These are phyloP conservation scores for Penicillium paxilli DNA, from an alignment of 495 filamentous ascomycete species.

Conservation along the genomic window DNA sequence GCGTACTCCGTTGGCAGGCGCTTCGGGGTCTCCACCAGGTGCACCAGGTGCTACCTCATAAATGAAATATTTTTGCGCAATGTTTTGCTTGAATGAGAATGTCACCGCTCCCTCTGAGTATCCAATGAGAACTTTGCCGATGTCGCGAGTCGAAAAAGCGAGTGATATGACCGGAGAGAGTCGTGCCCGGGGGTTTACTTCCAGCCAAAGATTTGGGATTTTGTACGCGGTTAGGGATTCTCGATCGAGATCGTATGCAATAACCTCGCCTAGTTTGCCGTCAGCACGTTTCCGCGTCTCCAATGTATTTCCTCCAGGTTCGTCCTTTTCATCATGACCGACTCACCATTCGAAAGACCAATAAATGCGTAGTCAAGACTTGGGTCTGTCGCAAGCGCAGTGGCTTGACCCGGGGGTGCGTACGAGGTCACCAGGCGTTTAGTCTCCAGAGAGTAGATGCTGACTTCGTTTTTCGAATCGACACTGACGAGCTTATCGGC, in stretches of 20 bases:
- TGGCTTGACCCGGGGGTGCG: slow-evolving; percentile 70
- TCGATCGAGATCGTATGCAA: slow-evolving; percentile 88
- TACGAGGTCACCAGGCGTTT: slow-evolving; percentile 59
- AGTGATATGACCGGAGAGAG: slow-evolving; percentile 68
- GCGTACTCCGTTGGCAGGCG: slow-evolving; percentile 50
- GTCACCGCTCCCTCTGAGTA: slow-evolving; percentile 85
- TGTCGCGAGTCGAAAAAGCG: slow-evolving; percentile 84
- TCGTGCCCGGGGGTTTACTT: slow-evolving; percentile 58
- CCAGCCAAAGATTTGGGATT: slow-evolving; percentile 81
- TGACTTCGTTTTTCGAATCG: slow-evolving; percentile 80
- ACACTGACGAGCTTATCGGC: slow-evolving; percentile 79
- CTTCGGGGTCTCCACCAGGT: slow-evolving; percentile 76
- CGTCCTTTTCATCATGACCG: background rate
- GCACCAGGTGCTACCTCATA: slow-evolving; percentile 81
- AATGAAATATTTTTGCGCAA: slow-evolving; percentile 72
- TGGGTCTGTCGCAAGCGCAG: slow-evolving; percentile 74
- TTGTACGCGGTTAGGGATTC: slow-evolving; percentile 71
- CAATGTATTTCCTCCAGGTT: background rate
- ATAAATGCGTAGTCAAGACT: slow-evolving; percentile 89
- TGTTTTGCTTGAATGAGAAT: slow-evolving; percentile 89
- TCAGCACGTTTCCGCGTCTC: background rate
- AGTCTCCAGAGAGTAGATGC: slow-evolving; percentile 72
- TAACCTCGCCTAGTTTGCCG: slow-evolving; percentile 62
- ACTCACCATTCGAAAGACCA: slow-evolving; percentile 66
- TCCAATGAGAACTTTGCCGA: slow-evolving; percentile 86